Evolutionary conservation across 768 basidiomycete genomes (phyloP).

Genomic region (Lentinula raphanica): DNA sequence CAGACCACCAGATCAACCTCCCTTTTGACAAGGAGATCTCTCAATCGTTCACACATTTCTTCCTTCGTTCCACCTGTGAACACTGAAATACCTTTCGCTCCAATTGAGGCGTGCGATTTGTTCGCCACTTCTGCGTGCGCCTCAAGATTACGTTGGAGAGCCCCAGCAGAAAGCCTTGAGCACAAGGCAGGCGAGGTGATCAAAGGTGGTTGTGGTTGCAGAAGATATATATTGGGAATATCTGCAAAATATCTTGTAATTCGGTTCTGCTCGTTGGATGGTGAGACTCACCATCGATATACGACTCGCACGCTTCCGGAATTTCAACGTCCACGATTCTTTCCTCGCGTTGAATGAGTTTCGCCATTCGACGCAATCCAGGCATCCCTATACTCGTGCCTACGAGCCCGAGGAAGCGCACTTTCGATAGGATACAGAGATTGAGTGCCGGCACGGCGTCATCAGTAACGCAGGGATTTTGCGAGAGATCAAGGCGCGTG

Average conservation of each 20-base stretch:
- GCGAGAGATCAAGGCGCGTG: conserved; percentile 43
- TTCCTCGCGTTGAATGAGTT: conserved; percentile 27
- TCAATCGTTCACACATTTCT: conserved; percentile 47
- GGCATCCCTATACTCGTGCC: conserved; percentile 53
- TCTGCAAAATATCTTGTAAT: conserved; percentile 24
- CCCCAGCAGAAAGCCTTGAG: conserved; percentile 36
- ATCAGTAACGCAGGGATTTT: conserved; percentile 50
- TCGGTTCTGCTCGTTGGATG: neutral
- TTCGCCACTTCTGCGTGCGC: conserved; percentile 40
- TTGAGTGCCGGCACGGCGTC: conserved; percentile 52
- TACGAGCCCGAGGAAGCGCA: conserved; percentile 46
- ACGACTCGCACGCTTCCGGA: conserved; percentile 45
- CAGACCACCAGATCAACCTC: conserved; percentile 47
- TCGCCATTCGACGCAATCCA: conserved; percentile 50
- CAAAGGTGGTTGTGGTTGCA: conserved; percentile 44
- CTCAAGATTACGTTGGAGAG: conserved; percentile 51
- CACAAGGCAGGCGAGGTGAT: conserved; percentile 39
- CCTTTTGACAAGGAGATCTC: conserved; percentile 39
- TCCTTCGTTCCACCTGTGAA: conserved; percentile 37
- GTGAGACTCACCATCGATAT: conserved; percentile 43
- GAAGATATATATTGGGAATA: conserved; percentile 41
- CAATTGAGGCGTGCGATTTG: neutral
- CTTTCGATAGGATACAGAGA: conserved; percentile 31
- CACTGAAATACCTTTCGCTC: conserved; percentile 28
- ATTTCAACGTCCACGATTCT: conserved; percentile 48